Percentiles rank a stretch among this genome's conserved stretches.
Conservation (phyloP, 2,329 filamentous ascomycete genomes). For the Aspergillus transmontanensis region DNA sequence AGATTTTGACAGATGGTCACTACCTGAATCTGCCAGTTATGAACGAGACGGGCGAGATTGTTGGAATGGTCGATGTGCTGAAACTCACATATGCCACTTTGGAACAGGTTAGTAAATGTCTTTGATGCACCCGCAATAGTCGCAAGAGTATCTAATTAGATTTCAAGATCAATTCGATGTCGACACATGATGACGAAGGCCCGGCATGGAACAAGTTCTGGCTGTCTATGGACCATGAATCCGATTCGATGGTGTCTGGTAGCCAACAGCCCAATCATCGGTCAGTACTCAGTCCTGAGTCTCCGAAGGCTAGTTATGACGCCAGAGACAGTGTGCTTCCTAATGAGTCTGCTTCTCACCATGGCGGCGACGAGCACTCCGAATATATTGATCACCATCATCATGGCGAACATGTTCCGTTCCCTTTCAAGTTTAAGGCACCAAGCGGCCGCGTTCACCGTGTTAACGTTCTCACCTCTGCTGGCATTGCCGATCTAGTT, state of each 20-base stretch:
- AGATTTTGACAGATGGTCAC: slow-evolving; percentile 72
- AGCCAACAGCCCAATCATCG: slow-evolving; percentile 72
- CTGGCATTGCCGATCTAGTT: slow-evolving; percentile 80
- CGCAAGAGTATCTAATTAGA: slow-evolving; percentile 3
- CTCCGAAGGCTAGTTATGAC: slow-evolving; percentile 63
- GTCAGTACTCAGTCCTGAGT: slow-evolving; percentile 80
- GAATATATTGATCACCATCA: slow-evolving; percentile 63
- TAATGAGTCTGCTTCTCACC: slow-evolving; percentile 91
- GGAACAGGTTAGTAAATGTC: slow-evolving; percentile 69
- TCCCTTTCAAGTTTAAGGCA: slow-evolving; percentile 99
- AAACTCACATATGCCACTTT: slow-evolving; percentile 98
- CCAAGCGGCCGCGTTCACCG: slow-evolving; percentile 93
- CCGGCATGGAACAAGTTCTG: slow-evolving; percentile 99
- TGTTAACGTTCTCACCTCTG: slow-evolving; percentile 77
- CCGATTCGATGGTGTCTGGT: slow-evolving; percentile 94
- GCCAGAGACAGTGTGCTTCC: slow-evolving; percentile 84
- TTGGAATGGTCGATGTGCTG: slow-evolving; percentile 98
- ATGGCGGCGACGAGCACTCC: slow-evolving; percentile 80
- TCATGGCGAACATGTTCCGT: slow-evolving; percentile 69
- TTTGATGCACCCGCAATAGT: neutral
- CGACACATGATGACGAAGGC: slow-evolving; percentile 82
- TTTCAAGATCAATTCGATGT: slow-evolving; percentile 82
- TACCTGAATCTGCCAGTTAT: slow-evolving; percentile 98
- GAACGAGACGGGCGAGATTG: slow-evolving; percentile 95
- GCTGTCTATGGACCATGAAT: slow-evolving; percentile 92